Percentiles rank a stretch among this genome's conserved stretches.
Conservation (phyloP, 257 asterid species). For the Marsdenia floribunda region DNA sequence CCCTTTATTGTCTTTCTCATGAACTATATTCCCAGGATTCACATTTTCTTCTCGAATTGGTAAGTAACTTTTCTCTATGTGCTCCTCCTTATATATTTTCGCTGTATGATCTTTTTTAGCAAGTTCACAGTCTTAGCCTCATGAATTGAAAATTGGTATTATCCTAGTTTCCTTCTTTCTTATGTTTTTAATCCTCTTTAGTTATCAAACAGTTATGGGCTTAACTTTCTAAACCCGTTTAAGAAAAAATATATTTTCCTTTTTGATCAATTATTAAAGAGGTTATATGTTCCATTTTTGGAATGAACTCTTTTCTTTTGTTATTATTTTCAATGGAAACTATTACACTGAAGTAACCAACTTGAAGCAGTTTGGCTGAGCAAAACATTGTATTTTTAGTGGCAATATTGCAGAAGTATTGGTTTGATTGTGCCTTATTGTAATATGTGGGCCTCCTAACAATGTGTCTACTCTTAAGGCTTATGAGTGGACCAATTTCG, state of each 20-base stretch:
- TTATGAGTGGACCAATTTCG: neutral
- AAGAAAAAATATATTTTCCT: neutral
- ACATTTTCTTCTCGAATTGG: slow-evolving; percentile 96
- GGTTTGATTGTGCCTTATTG: neutral
- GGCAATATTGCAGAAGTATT: neutral
- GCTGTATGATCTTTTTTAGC: neutral
- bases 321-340: neutral
- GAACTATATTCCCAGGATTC: slow-evolving; percentile 98
- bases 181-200: neutral
- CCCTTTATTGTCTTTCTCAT: slow-evolving; percentile 93
- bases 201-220: neutral
- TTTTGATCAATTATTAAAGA: neutral
- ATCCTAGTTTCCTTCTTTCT: neutral
- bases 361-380: neutral
- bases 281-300: neutral
- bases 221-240: neutral
- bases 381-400: neutral
- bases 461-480: neutral
- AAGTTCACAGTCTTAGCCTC: neutral
- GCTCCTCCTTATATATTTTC: neutral
- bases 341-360: too few relatives aligned
- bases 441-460: neutral
- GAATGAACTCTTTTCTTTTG: neutral
- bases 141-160: neutral
- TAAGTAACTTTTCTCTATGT: slow-evolving; percentile 24